phyloP scores from a whole-genome alignment of 192 early-diverging fungal species.

The Physocladia obscura region DNA sequence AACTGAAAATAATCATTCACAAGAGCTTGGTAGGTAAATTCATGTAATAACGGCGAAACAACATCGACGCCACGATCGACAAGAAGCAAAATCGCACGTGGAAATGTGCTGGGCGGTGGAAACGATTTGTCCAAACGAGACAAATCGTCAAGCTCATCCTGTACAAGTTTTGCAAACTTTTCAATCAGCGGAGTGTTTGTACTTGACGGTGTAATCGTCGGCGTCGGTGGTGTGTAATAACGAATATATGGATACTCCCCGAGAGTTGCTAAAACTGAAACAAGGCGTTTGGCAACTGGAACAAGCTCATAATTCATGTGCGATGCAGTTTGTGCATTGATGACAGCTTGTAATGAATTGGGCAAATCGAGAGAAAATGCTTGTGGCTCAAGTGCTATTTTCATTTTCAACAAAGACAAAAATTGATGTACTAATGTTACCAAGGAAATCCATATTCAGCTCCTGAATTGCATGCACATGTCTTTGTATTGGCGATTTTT shows the following conservation, averaged over 20 bases:
- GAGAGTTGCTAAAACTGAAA: conserved; percentile 82
- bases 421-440: conserved; percentile 44
- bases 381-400: conserved; percentile 60
- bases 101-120: conserved; percentile 39
- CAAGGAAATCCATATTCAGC: conserved; percentile 79
- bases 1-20: conserved; percentile 77
- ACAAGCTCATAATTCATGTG: conserved; percentile 53
- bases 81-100: conserved; percentile 48
- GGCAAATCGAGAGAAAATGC: conserved; percentile 74
- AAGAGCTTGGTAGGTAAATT: conserved; percentile 77
- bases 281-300: conserved; percentile 61
- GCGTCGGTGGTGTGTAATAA: conserved; percentile 77
- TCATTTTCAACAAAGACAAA: no score
- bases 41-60: conserved; percentile 51
- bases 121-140: conserved; percentile 65
- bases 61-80: conserved; percentile 53
- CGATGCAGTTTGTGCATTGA: conserved; percentile 58
- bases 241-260: conserved; percentile 92
- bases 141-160: conserved; percentile 83
- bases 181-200: conserved; percentile 71
- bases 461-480: conserved; percentile 68
- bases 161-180: conserved; percentile 77
- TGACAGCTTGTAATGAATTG: conserved; percentile 62
- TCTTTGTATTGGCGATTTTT: conserved; percentile 44
- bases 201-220: conserved; percentile 23